Evolutionary conservation across 192 early-diverging fungal genomes (phyloP), one percentile per base, ranked within the genome.

Genomic region (Umbelopsis isabellina): DNA sequence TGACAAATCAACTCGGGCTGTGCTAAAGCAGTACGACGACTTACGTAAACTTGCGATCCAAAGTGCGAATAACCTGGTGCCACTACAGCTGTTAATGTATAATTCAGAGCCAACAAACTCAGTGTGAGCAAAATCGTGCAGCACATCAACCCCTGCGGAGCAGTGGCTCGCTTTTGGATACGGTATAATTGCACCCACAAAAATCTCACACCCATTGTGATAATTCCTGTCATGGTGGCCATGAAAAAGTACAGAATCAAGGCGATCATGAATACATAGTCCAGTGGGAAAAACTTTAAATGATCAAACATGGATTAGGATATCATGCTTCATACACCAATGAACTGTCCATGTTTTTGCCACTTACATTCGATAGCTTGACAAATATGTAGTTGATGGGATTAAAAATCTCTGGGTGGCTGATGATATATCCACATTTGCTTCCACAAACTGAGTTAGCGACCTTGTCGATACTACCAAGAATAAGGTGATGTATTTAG

Each of bases 61-160:
- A 85, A 89, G 73, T 85, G 83, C 30, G 86, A 70, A 71, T 89
- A 89, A 8, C 80, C 80, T 16, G 88, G 88, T n/a, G 82, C 84
- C 25, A 89, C 82, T 2, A 82, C 75, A 50, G 82, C 85, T 41
- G 83, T 85, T 66, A 89, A 47, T 10, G 82, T 80, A 49, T 84
- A 88, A 46, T 82, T 80, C 18, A 89, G 72, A 9, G 84, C 88
- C 15, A 85, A 72, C 22, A 87, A 66, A 53, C 80, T 80, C n/a
- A 89, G 68, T 66, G 82, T 84, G 46, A 86, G 61, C 9, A 88
- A 37, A 51, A 82, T 76, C 41, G 82, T 75, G 11, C 77, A 78
- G 13, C 82, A 79, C 49, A 89, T 69, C n/a, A 89, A 70, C n/a
- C 81, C 88, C 65, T 89, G 88, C 21, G 88, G 88, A 5, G 77